Evolutionary conservation across 495 filamentous ascomycete genomes (phyloP).

Genomic region (Penicillium macrosclerotiorum): DNA sequence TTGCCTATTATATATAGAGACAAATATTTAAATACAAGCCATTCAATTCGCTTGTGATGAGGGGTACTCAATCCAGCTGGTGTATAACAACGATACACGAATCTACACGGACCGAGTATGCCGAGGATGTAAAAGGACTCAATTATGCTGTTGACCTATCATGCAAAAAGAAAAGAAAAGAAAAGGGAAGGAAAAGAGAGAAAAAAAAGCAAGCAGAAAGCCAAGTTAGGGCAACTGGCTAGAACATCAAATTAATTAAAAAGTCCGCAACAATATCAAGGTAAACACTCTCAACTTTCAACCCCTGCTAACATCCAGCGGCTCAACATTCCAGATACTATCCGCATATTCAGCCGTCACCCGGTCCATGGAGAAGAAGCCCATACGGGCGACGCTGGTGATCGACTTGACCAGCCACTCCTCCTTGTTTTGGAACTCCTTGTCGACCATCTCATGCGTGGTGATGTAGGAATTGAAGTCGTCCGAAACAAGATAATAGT

Average conservation of each 20-base stretch:
- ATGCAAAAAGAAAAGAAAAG: background rate
- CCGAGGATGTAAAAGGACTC: background rate
- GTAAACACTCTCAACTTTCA: conserved; percentile 5
- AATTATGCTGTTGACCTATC: background rate
- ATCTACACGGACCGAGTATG: too few species aligned
- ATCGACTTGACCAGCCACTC: conserved; percentile 91
- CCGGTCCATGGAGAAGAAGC: conserved; percentile 94
- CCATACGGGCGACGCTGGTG: conserved; percentile 84
- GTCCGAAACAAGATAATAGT: conserved; percentile 96
- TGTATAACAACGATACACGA: too few species aligned
- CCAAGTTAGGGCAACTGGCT: too few species aligned
- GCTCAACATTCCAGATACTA: conserved; percentile 94
- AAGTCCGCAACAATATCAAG: too few species aligned
- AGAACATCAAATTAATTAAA: too few species aligned
- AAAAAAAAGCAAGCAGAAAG: too few species aligned
- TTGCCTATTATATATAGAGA: too few species aligned
- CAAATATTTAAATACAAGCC: too few species aligned
- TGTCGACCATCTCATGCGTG: conserved; percentile 85
- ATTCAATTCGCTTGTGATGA: too few species aligned
- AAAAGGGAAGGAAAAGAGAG: too few species aligned
- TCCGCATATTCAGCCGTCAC: conserved; percentile 98
- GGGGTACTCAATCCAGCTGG: too few species aligned
- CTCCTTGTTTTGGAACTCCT: conserved; percentile 85
- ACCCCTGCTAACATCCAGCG: conserved; percentile 50
- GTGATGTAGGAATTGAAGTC: conserved; percentile 93